A percentile compares a stretch with the other conserved stretches of the same genome.
phyloP scores from a whole-genome alignment of 176 grass and related monocot genomes.

The Avena sativa region DNA sequence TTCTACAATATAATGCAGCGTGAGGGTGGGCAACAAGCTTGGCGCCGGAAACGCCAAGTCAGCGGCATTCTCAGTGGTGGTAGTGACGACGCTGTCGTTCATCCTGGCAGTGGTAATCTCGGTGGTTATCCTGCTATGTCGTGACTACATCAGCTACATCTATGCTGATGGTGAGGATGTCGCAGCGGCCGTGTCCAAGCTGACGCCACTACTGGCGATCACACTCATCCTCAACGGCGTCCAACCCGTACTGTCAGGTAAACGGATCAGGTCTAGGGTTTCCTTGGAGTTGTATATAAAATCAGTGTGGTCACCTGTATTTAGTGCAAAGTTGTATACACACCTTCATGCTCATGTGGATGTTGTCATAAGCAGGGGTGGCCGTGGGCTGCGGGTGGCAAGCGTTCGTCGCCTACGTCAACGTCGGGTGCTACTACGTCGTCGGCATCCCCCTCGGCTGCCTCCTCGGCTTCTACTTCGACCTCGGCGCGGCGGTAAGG shows the following conservation, averaged over 20 bases:
- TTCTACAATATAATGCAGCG: conserved; percentile 10
- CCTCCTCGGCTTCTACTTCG: conserved; percentile 50
- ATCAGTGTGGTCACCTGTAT: rapidly evolving
- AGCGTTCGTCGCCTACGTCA: conserved; percentile 56
- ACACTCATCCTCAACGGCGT: conserved; percentile 70
- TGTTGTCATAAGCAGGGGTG: conserved; percentile 8
- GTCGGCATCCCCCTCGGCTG: conserved; percentile 49
- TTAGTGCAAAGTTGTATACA: not conserved
- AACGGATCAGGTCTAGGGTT: not conserved
- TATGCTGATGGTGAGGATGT: conserved; percentile 61
- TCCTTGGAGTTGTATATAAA: too few species aligned
- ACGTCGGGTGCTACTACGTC: conserved; percentile 52
- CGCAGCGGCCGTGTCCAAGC: conserved; percentile 44
- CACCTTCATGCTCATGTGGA: not conserved
- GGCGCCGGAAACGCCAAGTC: conserved; percentile 50
- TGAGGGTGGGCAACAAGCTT: conserved; percentile 37
- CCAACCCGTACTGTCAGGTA: conserved; percentile 74
- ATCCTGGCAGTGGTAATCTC: conserved; percentile 40
- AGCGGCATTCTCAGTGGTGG: conserved; percentile 54
- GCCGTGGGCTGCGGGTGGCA: conserved; percentile 59
- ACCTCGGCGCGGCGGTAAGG: conserved; percentile 41
- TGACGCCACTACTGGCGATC: conserved; percentile 53
- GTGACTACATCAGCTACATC: conserved; percentile 53
- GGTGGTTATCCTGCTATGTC: conserved; percentile 38
- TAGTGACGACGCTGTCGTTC: conserved; percentile 44